Evolutionary conservation across 257 asterid species (phyloP).

Genomic region (Schizonepeta tenuifolia): DNA sequence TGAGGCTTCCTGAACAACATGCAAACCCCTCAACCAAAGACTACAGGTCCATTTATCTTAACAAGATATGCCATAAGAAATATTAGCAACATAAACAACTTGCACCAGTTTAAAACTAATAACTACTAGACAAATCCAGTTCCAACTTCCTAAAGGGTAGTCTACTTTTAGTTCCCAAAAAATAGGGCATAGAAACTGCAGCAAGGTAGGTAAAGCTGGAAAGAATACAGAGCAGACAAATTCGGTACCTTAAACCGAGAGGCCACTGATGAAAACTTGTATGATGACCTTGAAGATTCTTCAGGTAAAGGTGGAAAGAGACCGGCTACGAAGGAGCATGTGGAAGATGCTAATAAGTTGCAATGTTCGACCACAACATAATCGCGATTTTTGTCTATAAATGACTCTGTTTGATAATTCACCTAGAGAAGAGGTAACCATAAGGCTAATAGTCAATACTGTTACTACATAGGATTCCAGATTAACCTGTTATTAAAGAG

Average conservation of each 20-base stretch:
- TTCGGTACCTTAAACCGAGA: conserved; percentile 87
- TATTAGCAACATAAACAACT: conserved; percentile 18
- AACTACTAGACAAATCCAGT: not conserved
- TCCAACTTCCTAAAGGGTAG: conserved; percentile 12
- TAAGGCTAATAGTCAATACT: conserved; percentile 30
- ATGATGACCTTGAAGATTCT: conserved; percentile 92
- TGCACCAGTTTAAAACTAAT: not conserved
- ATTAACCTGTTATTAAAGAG: conserved; percentile 24
- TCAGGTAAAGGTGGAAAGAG: conserved; percentile 90
- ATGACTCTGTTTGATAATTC: conserved; percentile 84
- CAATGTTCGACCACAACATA: conserved; percentile 98
- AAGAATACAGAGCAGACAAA: conserved; percentile 25
- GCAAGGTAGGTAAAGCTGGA: conserved; percentile 20
- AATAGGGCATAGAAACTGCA: conserved; percentile 8
- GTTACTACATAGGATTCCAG: not conserved
- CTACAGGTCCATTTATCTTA: not conserved
- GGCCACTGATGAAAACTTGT: conserved; percentile 97
- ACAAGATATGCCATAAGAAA: not conserved
- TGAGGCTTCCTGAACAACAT: too few species aligned
- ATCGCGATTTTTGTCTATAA: conserved; percentile 95
- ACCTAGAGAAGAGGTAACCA: conserved; percentile 58
- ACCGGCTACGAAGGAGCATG: conserved; percentile 72
- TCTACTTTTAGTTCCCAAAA: conserved; percentile 11
- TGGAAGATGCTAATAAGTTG: conserved; percentile 84
- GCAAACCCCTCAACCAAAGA: conserved; percentile 3